Percentiles rank a stretch among this genome's conserved stretches.
phyloP scores from a whole-genome alignment of 345 rosid genomes.

The sweet orange (Citrus sinensis) region DVS_A1.0 CM039164.1:28640001-28640500 shows the following conservation, averaged over 20 bases:
- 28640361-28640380: conserved; percentile 57
- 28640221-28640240: not conserved
- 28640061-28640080: no score
- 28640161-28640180: not conserved
- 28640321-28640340: conserved; percentile 4
- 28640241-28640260: not conserved
- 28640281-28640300: conserved; percentile 1
- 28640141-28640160: not conserved
- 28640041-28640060: no score
- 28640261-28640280: not conserved
- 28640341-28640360: conserved; percentile 70
- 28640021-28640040: no score
- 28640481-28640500: not conserved
- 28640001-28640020: no score
- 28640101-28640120: no score
- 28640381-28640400: conserved; percentile 27
- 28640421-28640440: not conserved
- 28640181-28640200: not conserved
- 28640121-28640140: no score
- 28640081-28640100: not conserved
- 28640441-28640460: no score
- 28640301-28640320: conserved; percentile 17
- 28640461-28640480: not conserved
- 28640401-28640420: conserved; percentile 15
- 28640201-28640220: not conserved